These are phyloP conservation scores for Trametes sp. DNA, from an alignment of 1,284 basidiomycete genomes.

Conservation along the genomic window DNA sequence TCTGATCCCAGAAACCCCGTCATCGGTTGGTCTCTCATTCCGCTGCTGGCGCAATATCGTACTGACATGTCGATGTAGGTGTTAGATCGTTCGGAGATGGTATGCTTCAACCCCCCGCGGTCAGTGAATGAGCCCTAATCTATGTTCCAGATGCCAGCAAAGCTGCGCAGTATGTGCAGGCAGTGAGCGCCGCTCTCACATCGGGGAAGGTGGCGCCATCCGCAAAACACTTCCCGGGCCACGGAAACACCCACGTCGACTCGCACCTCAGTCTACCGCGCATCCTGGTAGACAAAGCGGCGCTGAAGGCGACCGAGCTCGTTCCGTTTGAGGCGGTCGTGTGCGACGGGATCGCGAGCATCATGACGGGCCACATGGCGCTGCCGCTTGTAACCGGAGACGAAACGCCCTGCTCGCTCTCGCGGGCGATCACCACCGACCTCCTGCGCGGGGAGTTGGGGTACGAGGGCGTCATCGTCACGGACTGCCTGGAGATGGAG, in stretches of 20 bases:
- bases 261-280: constrained; percentile 72
- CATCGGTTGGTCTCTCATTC: constrained; percentile 55
- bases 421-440: constrained; percentile 56
- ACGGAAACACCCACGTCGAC: constrained; percentile 75
- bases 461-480: constrained; percentile 65
- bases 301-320: constrained; percentile 57
- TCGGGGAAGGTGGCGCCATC: constrained; percentile 61
- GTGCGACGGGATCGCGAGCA: constrained; percentile 51
- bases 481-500: constrained; percentile 77
- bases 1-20: constrained; percentile 72
- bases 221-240: constrained; percentile 76
- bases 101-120: constrained; percentile 31
- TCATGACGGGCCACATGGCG: constrained; percentile 79
- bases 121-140: background rate
- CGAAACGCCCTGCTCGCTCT: constrained; percentile 65
- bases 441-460: constrained; percentile 57
- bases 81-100: constrained; percentile 76
- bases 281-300: constrained; percentile 56
- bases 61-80: constrained; percentile 45
- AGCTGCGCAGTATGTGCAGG: constrained; percentile 56
- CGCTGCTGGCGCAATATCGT: background rate
- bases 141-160: constrained; percentile 54
- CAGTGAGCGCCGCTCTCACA: constrained; percentile 57
- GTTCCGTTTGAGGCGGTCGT: constrained; percentile 63
- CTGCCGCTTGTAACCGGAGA: constrained; percentile 61